These are phyloP conservation scores for Leishmania tarentolae DNA, from an alignment of 208 protist species.

Conservation along the genomic window DNA sequence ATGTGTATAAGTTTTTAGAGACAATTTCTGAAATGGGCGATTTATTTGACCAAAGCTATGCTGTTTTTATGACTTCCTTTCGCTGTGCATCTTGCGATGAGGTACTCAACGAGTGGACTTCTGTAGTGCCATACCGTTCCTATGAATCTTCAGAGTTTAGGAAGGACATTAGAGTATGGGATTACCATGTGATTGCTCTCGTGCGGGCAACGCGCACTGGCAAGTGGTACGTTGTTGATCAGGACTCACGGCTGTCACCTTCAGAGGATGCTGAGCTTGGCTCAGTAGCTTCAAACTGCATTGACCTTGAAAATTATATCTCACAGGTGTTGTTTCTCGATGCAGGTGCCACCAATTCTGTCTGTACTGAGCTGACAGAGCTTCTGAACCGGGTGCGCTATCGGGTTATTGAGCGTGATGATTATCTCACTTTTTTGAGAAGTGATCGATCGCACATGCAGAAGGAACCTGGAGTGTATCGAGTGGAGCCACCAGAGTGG, in stretches of 20 bases:
- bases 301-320: conserved; percentile 28
- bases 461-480: conserved; percentile 16
- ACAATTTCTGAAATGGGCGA: conserved; percentile 3
- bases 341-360: not conserved
- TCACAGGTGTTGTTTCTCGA: conserved; percentile 24
- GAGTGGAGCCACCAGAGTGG: conserved; percentile 18
- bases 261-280: conserved; percentile 4
- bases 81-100: conserved; percentile 11
- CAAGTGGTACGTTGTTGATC: conserved; percentile 39
- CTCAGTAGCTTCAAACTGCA: conserved; percentile 23
- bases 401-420: conserved; percentile 22
- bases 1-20: conserved; percentile 32
- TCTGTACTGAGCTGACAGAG: not conserved
- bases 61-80: conserved; percentile 44
- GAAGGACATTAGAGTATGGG: conserved; percentile 34
- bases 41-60: conserved; percentile 32
- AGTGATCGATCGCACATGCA: conserved; percentile 49
- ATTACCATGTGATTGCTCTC: conserved; percentile 47
- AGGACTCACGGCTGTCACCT: conserved; percentile 27
- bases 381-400: conserved; percentile 30
- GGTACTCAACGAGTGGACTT: conserved; percentile 28
- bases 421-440: conserved; percentile 40
- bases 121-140: conserved; percentile 36
- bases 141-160: conserved; percentile 9
- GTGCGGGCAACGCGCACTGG: not conserved